phyloP scores from a whole-genome alignment of 2,329 filamentous ascomycete species.

The Cadophora malorum region DNA sequence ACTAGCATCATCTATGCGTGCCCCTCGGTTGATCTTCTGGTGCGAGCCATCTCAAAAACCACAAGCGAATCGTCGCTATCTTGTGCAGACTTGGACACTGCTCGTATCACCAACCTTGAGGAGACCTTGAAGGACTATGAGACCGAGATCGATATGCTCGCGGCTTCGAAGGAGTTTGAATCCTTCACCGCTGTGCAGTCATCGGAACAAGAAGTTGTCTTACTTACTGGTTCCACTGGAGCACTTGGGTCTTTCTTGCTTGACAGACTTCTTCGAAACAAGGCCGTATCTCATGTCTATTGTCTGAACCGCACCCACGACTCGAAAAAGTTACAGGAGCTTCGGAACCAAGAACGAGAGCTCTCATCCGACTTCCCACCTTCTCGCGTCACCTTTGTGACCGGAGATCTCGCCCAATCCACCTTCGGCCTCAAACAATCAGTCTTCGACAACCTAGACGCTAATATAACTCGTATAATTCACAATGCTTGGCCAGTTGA shows the following conservation, averaged over 20 bases:
- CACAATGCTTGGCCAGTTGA: constrained; percentile 48
- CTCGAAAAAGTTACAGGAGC: constrained; percentile 17
- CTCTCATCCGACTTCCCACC: constrained; percentile 43
- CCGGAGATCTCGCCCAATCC: constrained; percentile 54
- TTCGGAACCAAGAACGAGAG: constrained; percentile 48
- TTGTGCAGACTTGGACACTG: not conserved
- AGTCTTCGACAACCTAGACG: constrained; percentile 11
- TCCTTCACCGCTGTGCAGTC: not conserved
- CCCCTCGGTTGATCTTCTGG: constrained; percentile 4
- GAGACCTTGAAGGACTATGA: constrained; percentile 1
- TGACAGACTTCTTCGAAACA: constrained; percentile 45
- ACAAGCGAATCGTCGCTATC: not conserved
- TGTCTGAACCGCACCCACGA: constrained; percentile 53
- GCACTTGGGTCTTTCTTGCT: constrained; percentile 56
- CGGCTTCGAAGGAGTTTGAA: not conserved
- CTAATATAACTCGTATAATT: constrained; percentile 35
- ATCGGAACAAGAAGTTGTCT: constrained; percentile 24
- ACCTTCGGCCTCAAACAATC: constrained; percentile 53
- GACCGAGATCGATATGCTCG: not conserved
- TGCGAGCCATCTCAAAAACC: not conserved
- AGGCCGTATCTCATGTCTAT: constrained; percentile 49
- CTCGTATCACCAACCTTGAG: not conserved
- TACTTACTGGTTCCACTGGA: constrained; percentile 58
- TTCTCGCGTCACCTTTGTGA: constrained; percentile 53
- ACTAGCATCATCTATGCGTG: constrained; percentile 1